Base-by-base conservation (phyloP, 768 basidiomycete species). In the Heimioporus sp. region DNA sequence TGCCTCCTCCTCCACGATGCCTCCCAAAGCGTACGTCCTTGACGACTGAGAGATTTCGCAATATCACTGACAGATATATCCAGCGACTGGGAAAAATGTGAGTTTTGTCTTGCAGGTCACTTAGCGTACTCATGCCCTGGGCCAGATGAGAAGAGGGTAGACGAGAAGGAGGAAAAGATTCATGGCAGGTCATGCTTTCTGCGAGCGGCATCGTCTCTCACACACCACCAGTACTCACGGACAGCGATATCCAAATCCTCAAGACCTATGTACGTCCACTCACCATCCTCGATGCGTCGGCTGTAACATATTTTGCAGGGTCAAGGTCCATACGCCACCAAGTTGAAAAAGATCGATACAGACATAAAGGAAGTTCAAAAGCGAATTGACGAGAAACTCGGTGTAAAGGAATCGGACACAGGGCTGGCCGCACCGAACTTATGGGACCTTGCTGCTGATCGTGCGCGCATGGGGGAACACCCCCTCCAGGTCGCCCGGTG, bases 41-140 rank as follows among this genome's bases (percentile, higher is more conserved):
- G n/a, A 40, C 19, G 45, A 21, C 43, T 37, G 19, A 10, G 24
- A 28, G 20, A 19, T 35, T 24, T 41, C 11, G 4, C 12, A n/a
- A 21, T 34, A n/a, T 35, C 32, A 34, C 58, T 67, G 13, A 62
- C 48, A 50, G 7, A 9, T 5, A n/a, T 50, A 19, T 52, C 16
- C 64, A 98, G 95, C 62, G 91, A 99, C 72, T 98, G 96, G 96
- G 96, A 99, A 74, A 98, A 98, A 74, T 98, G 95, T 96, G 66
- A 36, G 81, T 71, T 57, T 12, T 21, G 39, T 28, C 24, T 43
- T 53, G 10, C 49, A 45, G 36, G 51, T 40, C 19, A 36, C 53
- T 38, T 51, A 31, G 36, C 10, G 46, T 42, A 12, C 35, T 16
- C 16, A 37, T 46, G 54, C 34, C 38, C 48, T 53, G 49, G 20